phyloP scores from a whole-genome alignment of 2,329 filamentous ascomycete genomes.

The Colletotrichum eremochloae region DNA sequence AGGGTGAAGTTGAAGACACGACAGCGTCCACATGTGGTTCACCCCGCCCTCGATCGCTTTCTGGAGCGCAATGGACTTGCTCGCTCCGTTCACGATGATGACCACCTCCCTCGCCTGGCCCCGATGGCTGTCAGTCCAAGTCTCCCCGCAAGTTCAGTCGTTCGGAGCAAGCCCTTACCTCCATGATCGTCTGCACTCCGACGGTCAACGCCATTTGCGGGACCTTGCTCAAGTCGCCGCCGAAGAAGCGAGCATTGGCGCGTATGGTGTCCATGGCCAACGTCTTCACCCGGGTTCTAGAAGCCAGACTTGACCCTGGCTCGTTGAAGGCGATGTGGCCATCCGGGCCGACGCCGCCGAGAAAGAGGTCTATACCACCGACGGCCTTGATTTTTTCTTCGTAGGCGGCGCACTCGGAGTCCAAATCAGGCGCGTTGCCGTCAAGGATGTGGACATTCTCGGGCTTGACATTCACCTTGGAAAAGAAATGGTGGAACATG shows the following conservation, averaged over 20 bases:
- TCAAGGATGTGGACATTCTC: slow-evolving; percentile 79
- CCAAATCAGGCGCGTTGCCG: slow-evolving; percentile 77
- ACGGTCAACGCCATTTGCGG: slow-evolving; percentile 46
- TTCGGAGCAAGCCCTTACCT: slow-evolving; percentile 66
- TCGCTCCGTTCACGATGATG: slow-evolving; percentile 79
- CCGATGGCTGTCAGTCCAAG: slow-evolving; percentile 73
- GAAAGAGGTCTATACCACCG: slow-evolving; percentile 82
- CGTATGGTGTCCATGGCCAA: slow-evolving; percentile 83
- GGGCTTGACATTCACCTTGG: slow-evolving; percentile 78
- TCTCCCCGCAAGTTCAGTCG: slow-evolving; percentile 61
- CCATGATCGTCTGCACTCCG: slow-evolving; percentile 55
- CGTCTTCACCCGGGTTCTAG: slow-evolving; percentile 81
- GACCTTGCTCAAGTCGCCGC: slow-evolving; percentile 42
- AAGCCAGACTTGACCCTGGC: slow-evolving; percentile 78
- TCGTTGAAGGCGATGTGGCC: slow-evolving; percentile 89
- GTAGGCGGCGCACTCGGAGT: slow-evolving; percentile 78
- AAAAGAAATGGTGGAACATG: slow-evolving; percentile 88
- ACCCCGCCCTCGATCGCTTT: slow-evolving; percentile 80
- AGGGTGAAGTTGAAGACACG: slow-evolving; percentile 78
- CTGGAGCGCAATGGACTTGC: slow-evolving; percentile 79
- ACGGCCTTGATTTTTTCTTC: slow-evolving; percentile 76
- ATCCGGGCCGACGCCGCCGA: slow-evolving; percentile 82
- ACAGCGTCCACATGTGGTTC: slow-evolving; percentile 86
- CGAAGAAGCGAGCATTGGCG: slow-evolving; percentile 76
- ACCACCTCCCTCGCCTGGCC: slow-evolving; percentile 78